Conservation (phyloP, 495 filamentous ascomycete genomes). For the Aspergillus avenaceus region DNA sequence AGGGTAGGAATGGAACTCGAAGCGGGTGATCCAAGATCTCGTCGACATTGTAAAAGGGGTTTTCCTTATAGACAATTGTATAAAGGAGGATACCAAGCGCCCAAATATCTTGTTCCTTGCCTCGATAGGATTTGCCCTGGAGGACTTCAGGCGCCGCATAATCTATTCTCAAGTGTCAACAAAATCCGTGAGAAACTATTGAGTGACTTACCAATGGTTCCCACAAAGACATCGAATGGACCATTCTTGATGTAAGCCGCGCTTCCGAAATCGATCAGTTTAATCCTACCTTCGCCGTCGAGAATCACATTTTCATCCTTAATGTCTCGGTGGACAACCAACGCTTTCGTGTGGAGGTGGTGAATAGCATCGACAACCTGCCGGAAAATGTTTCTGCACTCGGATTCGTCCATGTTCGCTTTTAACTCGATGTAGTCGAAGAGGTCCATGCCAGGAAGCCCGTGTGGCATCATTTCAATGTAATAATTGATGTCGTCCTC, state of each 20-base stretch:
- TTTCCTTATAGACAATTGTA: slow-evolving; percentile 98
- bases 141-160: slow-evolving; percentile 97
- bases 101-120: slow-evolving; percentile 98
- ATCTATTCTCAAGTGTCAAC: slow-evolving; percentile 50
- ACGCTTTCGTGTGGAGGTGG: slow-evolving; percentile 84
- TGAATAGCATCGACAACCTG: slow-evolving; percentile 88
- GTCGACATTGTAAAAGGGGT: slow-evolving; percentile 98
- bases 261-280: slow-evolving; percentile 96
- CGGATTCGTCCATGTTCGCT: slow-evolving; percentile 91
- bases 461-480: slow-evolving; percentile 97
- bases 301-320: slow-evolving; percentile 98
- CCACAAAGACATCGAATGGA: slow-evolving; percentile 98
- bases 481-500: slow-evolving; percentile 98
- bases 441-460: slow-evolving; percentile 95
- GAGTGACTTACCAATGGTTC: slow-evolving; percentile 79
- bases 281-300: slow-evolving; percentile 93
- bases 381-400: slow-evolving; percentile 90
- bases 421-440: slow-evolving; percentile 98
- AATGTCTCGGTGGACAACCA: slow-evolving; percentile 96
- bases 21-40: slow-evolving; percentile 98
- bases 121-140: slow-evolving; percentile 87
- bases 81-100: slow-evolving; percentile 96
- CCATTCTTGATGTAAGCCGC: slow-evolving; percentile 97
- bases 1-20: slow-evolving; percentile 77
- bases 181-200: not conserved